Percentiles rank a stretch among this genome's conserved stretches.
Conservation (phyloP, 1,284 basidiomycete species). For the Caloboletus firmus region DNA sequence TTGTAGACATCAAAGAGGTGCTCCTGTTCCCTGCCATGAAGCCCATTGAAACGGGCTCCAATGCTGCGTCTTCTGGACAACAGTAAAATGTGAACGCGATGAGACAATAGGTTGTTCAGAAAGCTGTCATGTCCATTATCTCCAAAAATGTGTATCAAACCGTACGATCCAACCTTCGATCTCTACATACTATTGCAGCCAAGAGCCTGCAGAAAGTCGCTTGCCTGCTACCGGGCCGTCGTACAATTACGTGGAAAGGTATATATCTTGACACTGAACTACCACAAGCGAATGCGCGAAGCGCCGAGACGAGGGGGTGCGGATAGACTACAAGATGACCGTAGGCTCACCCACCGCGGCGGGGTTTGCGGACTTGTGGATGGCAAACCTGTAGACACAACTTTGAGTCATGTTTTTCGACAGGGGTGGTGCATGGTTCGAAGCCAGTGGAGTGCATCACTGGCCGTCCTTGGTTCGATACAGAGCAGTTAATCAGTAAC, state of each 20-base stretch:
- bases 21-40: slow-evolving; percentile 91
- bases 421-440: too few species aligned
- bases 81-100: slow-evolving; percentile 1
- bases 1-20: slow-evolving; percentile 89
- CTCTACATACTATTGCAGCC: not conserved
- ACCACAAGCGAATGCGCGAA: too few species aligned
- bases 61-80: slow-evolving; percentile 18
- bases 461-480: too few species aligned
- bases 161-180: not conserved
- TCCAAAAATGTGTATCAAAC: not conserved
- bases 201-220: not conserved
- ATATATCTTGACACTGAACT: too few species aligned
- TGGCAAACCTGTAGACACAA: too few species aligned
- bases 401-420: too few species aligned
- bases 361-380: too few species aligned
- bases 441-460: too few species aligned
- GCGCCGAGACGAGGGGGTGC: not conserved
- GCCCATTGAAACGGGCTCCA: slow-evolving; percentile 55
- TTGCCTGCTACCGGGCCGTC: not conserved
- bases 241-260: too few species aligned
- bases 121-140: not conserved
- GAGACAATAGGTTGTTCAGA: not conserved
- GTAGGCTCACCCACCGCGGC: too few species aligned
- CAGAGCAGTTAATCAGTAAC: too few species aligned
- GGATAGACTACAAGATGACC: too few species aligned